Base-by-base conservation (phyloP, 139 green algal genomes). In the Picochlorum sp. region DNA sequence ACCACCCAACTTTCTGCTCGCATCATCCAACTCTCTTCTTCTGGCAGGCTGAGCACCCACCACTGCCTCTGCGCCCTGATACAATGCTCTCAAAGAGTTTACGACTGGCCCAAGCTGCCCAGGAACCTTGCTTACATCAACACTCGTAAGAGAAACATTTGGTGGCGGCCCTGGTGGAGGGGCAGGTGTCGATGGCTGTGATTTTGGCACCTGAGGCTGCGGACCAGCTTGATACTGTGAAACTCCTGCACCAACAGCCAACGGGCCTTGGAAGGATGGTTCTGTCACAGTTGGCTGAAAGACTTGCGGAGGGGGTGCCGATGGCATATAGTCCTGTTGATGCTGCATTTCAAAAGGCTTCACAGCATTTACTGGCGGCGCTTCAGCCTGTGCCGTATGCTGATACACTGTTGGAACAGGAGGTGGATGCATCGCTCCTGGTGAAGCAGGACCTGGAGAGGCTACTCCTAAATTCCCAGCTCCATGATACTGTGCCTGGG, bases 1-100 rank as follows among this genome's bases (percentile, higher is more conserved):
- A 52, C 57, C 53, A 5, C 87, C 93, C 40, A 98, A 54, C 51
- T 85, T 83, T 61, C 83, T 86, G 37, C 64, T 80, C 68, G 88
- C 91, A 87, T 97, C 91, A n/a, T 97, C 91, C 62, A 95, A 86
- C 63, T 98, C 92, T 2, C 89, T 81, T 74, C 83, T 87, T 73
- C 90, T 93, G 33, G 37, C 57, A 1, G 76, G 76, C 13, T 71
- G 33, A 10, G 39, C 40, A 8, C 45, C 64, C 16, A 45, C 66
- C 2, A 63, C 51, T 7, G 7, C 35, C 41, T 65, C 66, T 39
- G 59, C 68, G n/a, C 57, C 44, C 61, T 72, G 60, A 68, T 85
- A 94, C 18, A 96, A 76, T 32, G 61, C 63, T 8, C 55, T 79
- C 2, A 98, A 73, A 10, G 76, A 68, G 9, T 56, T 33, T 2